Percentiles rank a stretch among this genome's conserved stretches.
Evolutionary conservation across 805 yeast genomes (phyloP).

Genomic region (Ogataea thermomethanolica): DNA sequence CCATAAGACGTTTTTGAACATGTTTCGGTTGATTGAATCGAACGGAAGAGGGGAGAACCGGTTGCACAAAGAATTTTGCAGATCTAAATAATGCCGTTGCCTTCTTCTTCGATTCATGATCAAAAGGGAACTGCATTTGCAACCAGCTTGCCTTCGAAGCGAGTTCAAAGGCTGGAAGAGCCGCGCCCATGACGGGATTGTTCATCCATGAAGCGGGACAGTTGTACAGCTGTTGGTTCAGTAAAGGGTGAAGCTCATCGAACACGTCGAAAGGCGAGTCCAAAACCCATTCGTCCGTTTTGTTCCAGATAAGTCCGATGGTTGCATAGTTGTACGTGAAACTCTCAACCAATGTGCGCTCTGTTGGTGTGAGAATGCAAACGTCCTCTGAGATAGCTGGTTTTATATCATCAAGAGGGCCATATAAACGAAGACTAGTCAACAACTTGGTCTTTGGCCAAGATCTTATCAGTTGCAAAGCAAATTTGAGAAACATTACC

Average conservation of each 20-base stretch:
- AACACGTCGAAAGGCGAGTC: slow-evolving; percentile 42
- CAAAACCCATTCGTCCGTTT: slow-evolving; percentile 22
- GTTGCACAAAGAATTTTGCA: slow-evolving; percentile 16
- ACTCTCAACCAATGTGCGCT: slow-evolving; percentile 40
- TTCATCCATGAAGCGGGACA: slow-evolving; percentile 36
- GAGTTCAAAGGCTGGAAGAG: slow-evolving; percentile 35
- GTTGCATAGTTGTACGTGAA: slow-evolving; percentile 41
- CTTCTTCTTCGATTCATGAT: not conserved
- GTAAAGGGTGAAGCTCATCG: slow-evolving; percentile 27
- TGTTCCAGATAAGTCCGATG: slow-evolving; percentile 32
- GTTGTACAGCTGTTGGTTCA: slow-evolving; percentile 35
- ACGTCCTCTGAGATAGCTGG: not conserved
- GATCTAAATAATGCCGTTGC: not conserved
- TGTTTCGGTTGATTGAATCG: slow-evolving; percentile 14
- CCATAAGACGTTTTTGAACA: slow-evolving; percentile 15
- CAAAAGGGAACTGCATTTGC: slow-evolving; percentile 20
- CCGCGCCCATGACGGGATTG: slow-evolving; percentile 39
- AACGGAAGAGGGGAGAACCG: slow-evolving; percentile 18
- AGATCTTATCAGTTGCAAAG: slow-evolving; percentile 33
- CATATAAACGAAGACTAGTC: not conserved
- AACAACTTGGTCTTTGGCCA: slow-evolving; percentile 21
- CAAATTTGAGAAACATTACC: slow-evolving; percentile 32
- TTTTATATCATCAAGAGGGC: not conserved
- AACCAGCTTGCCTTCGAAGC: slow-evolving; percentile 37
- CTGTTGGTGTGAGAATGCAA: slow-evolving; percentile 10